These are phyloP conservation scores for Phyllosticta paracitricarpa DNA, from an alignment of 2,329 filamentous ascomycete genomes.

Conservation along the genomic window DNA sequence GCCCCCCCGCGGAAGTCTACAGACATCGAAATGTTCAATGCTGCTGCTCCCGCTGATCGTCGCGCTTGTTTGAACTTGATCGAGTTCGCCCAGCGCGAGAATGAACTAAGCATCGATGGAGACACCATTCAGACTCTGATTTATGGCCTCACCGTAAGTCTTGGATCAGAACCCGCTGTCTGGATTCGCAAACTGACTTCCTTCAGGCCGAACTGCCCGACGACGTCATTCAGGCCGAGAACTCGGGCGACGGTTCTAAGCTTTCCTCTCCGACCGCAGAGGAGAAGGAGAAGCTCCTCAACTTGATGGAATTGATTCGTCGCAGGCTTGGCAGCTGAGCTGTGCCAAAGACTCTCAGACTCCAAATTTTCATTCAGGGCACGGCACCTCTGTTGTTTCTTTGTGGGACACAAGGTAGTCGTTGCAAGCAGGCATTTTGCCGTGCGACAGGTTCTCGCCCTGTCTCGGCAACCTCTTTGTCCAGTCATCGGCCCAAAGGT, in stretches of 20 bases:
- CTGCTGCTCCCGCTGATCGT: conserved; percentile 44
- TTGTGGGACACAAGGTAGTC: not conserved
- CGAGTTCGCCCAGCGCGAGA: conserved; percentile 43
- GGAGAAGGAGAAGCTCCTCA: conserved; percentile 10
- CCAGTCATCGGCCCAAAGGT: not conserved
- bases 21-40: conserved; percentile 4
- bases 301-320: conserved; percentile 10
- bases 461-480: not conserved
- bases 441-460: not conserved
- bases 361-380: not conserved
- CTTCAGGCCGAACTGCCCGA: conserved; percentile 31
- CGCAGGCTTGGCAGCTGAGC: conserved; percentile 9
- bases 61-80: conserved; percentile 57
- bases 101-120: conserved; percentile 38
- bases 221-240: conserved; percentile 18
- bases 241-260: not conserved
- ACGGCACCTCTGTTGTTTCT: not conserved
- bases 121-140: conserved; percentile 43
- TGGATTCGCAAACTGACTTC: conserved; percentile 27
- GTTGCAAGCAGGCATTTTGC: not conserved
- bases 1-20: not conserved
- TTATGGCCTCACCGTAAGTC: conserved; percentile 53
- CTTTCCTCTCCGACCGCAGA: conserved; percentile 1
- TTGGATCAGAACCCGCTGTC: conserved; percentile 6
- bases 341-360: not conserved